Evolutionary conservation across 2,329 filamentous ascomycete species (phyloP).

Genomic region (Phoma sp.): DNA sequence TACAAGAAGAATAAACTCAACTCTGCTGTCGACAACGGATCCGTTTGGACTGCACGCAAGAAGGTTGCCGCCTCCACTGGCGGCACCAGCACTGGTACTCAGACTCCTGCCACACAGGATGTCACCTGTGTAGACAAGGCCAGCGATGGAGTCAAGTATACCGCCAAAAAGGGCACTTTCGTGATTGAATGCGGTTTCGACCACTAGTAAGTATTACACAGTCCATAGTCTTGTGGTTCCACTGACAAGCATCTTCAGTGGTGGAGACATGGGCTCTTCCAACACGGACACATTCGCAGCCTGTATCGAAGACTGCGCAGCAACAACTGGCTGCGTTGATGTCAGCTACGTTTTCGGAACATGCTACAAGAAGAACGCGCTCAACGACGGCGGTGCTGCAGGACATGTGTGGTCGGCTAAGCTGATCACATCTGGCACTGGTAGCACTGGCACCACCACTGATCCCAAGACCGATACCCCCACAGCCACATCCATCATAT

Average conservation of each 20-base stretch:
- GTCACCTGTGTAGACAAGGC: slow-evolving; percentile 12
- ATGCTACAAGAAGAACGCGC: slow-evolving; percentile 12
- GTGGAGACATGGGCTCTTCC: slow-evolving; percentile 12
- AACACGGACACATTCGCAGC: slow-evolving; percentile 9
- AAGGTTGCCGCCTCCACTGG: slow-evolving; percentile 5
- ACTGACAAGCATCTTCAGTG: background rate
- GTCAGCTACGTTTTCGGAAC: slow-evolving; percentile 14
- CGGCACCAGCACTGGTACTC: background rate
- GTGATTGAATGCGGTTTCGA: slow-evolving; percentile 13
- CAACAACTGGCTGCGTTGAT: slow-evolving; percentile 13
- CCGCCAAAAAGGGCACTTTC: slow-evolving; percentile 12
- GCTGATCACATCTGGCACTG: slow-evolving; percentile 3
- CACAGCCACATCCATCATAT: slow-evolving; percentile 3
- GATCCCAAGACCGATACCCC: background rate
- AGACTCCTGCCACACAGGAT: background rate
- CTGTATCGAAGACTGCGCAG: slow-evolving; percentile 13
- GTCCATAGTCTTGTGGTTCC: no score
- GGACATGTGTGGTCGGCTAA: slow-evolving; percentile 15
- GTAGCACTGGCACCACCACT: background rate
- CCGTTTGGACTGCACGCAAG: slow-evolving; percentile 17
- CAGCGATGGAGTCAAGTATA: slow-evolving; percentile 12
- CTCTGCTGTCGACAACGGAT: slow-evolving; percentile 5
- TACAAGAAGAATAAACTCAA: slow-evolving; percentile 18
- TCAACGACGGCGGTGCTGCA: slow-evolving; percentile 9
- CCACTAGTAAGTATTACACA: background rate